Evolutionary conservation across 495 filamentous ascomycete genomes (phyloP).

Genomic region (Aspergillus carlsbadensis): DNA sequence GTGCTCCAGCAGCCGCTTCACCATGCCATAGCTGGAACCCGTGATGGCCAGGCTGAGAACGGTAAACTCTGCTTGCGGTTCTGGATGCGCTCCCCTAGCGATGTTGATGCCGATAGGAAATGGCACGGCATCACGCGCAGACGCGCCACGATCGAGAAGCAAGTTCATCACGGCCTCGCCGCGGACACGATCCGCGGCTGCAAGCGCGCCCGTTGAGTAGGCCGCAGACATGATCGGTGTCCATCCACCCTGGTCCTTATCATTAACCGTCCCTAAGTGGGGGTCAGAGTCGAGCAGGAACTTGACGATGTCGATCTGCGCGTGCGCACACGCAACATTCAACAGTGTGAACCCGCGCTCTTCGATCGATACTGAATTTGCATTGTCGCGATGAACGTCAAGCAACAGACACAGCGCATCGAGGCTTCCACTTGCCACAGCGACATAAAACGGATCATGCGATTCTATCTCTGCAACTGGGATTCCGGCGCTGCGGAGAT

Average conservation of each 20-base stretch:
- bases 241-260: neutral
- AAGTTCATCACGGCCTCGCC: slow-evolving; percentile 15
- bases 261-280: neutral
- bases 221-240: neutral
- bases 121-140: slow-evolving; percentile 7
- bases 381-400: too few relatives aligned
- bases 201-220: neutral
- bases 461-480: too few relatives aligned
- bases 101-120: neutral
- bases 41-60: slow-evolving; percentile 12
- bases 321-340: too few relatives aligned
- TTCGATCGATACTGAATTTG: too few relatives aligned
- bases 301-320: neutral
- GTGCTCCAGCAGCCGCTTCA: slow-evolving; percentile 15
- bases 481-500: too few relatives aligned
- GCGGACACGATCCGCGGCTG: neutral
- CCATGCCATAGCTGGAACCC: slow-evolving; percentile 1
- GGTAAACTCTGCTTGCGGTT: slow-evolving; percentile 1
- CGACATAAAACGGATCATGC: too few relatives aligned
- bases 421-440: too few relatives aligned
- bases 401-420: too few relatives aligned
- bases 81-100: neutral
- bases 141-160: slow-evolving; percentile 15
- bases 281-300: neutral
- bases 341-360: too few relatives aligned